phyloP scores from a whole-genome alignment of 2,329 filamentous ascomycete species.

The Botrytis pseudocinerea region DNA sequence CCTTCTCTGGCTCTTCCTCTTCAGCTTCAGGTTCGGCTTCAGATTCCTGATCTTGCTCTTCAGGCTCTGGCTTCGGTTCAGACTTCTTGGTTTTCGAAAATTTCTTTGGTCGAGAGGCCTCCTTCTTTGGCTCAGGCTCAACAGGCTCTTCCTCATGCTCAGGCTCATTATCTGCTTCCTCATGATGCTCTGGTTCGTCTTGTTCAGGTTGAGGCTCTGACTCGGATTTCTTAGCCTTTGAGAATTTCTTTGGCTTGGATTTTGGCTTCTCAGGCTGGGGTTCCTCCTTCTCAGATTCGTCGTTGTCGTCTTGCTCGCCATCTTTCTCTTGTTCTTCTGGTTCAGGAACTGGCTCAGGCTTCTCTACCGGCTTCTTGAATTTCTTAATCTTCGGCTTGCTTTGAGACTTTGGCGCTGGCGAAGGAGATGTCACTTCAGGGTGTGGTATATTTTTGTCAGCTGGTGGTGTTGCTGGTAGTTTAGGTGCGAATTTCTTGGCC shows the following conservation, averaged over 20 bases:
- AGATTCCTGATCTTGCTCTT: constrained; percentile 30
- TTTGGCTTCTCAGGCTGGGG: constrained; percentile 46
- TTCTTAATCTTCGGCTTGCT: constrained; percentile 12
- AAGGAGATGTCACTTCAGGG: constrained; percentile 22
- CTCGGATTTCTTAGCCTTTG: constrained; percentile 3
- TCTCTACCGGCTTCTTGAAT: constrained; percentile 49
- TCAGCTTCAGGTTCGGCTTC: constrained; percentile 26
- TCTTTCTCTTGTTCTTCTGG: constrained; percentile 44
- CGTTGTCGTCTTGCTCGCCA: constrained; percentile 43
- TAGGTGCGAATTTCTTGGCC: constrained; percentile 25
- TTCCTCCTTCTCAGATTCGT: constrained; percentile 54
- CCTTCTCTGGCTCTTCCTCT: constrained; percentile 46
- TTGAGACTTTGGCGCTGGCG: constrained; percentile 9
- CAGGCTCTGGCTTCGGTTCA: neutral
- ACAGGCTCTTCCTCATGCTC: constrained; percentile 37
- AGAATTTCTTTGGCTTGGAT: constrained; percentile 1
- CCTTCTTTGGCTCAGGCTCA: constrained; percentile 49
- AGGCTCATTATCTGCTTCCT: constrained; percentile 45
- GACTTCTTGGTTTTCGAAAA: neutral
- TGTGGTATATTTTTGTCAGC: constrained; percentile 19
- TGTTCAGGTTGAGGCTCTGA: neutral
- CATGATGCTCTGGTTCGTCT: constrained; percentile 8
- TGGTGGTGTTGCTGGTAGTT: constrained; percentile 23
- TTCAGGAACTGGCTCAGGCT: constrained; percentile 40
- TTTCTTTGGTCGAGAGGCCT: neutral